These are phyloP conservation scores for Pichia pseudocactophila DNA, from an alignment of 805 yeast genomes.

Conservation along the genomic window DNA sequence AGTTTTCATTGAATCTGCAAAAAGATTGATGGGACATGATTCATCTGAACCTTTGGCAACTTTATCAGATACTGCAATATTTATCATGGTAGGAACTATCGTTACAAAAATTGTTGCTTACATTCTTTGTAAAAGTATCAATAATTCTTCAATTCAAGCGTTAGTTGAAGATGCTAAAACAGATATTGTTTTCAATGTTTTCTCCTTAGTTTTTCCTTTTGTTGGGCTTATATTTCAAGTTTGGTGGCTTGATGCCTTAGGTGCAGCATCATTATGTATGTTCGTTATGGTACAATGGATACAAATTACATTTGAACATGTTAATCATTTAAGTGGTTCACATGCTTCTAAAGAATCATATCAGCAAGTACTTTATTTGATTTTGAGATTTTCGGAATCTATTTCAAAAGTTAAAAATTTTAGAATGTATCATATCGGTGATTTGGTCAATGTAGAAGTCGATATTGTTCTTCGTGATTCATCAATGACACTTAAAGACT, in stretches of 20 bases:
- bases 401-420: conserved; percentile 56
- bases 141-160: conserved; percentile 65
- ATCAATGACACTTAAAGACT: conserved; percentile 47
- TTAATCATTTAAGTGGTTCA: conserved; percentile 67
- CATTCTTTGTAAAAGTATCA: conserved; percentile 50
- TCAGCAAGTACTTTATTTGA: conserved; percentile 58
- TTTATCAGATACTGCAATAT: conserved; percentile 41
- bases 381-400: conserved; percentile 59
- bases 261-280: conserved; percentile 55
- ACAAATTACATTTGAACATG: conserved; percentile 57
- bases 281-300: conserved; percentile 63
- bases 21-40: conserved; percentile 30
- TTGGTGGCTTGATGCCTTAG: conserved; percentile 72
- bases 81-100: conserved; percentile 58
- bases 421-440: conserved; percentile 74
- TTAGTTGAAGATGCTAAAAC: conserved; percentile 77
- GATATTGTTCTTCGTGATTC: conserved; percentile 51
- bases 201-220: conserved; percentile 64
- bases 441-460: conserved; percentile 65
- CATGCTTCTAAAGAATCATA: conserved; percentile 54
- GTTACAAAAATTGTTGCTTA: conserved; percentile 51
- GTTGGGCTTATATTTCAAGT: conserved; percentile 41
- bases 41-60: conserved; percentile 33
- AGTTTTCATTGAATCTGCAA: conserved; percentile 57
- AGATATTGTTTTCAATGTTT: conserved; percentile 63